phyloP scores from a whole-genome alignment of 768 basidiomycete genomes.

The Strobilomyces echinocephalus region DNA sequence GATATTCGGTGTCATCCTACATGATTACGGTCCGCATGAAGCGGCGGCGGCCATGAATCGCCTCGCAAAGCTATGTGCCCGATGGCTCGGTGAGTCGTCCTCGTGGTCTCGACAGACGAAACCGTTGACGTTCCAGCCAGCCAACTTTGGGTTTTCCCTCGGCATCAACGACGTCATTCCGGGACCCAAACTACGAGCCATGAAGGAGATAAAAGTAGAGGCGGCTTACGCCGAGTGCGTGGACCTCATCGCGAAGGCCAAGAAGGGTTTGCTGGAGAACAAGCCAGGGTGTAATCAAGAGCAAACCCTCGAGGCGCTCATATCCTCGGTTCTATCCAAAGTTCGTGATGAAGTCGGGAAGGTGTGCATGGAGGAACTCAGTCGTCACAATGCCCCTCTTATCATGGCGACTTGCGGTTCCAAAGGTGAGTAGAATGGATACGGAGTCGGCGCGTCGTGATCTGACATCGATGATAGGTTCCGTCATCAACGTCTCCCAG shows the following conservation, averaged over 20 bases:
- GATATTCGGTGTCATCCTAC: slow-evolving; percentile 94
- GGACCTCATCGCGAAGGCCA: slow-evolving; percentile 82
- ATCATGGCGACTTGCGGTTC: slow-evolving; percentile 99
- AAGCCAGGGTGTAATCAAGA: slow-evolving; percentile 98
- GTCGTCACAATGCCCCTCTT: slow-evolving; percentile 90
- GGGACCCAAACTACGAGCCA: slow-evolving; percentile 69
- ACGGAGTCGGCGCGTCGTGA: not conserved
- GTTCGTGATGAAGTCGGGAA: slow-evolving; percentile 96
- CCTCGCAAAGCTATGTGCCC: slow-evolving; percentile 90
- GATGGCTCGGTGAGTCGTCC: slow-evolving; percentile 73
- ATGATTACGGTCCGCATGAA: slow-evolving; percentile 94
- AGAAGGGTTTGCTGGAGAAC: slow-evolving; percentile 88
- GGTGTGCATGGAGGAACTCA: slow-evolving; percentile 98
- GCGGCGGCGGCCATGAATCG: slow-evolving; percentile 95
- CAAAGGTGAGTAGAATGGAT: slow-evolving; percentile 58
- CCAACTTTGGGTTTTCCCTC: slow-evolving; percentile 95
- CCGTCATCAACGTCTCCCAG: slow-evolving; percentile 98
- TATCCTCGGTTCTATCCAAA: slow-evolving; percentile 88
- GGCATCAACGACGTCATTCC: slow-evolving; percentile 99
- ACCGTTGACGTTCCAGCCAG: slow-evolving; percentile 39
- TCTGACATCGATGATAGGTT: slow-evolving; percentile 51
- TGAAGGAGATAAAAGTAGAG: slow-evolving; percentile 84
- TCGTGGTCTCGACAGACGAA: not conserved
- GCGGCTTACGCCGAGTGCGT: slow-evolving; percentile 85
- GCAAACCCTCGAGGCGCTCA: slow-evolving; percentile 93